Conservation (phyloP, 768 basidiomycete genomes). For the Leccinum pellstonianum region DNA sequence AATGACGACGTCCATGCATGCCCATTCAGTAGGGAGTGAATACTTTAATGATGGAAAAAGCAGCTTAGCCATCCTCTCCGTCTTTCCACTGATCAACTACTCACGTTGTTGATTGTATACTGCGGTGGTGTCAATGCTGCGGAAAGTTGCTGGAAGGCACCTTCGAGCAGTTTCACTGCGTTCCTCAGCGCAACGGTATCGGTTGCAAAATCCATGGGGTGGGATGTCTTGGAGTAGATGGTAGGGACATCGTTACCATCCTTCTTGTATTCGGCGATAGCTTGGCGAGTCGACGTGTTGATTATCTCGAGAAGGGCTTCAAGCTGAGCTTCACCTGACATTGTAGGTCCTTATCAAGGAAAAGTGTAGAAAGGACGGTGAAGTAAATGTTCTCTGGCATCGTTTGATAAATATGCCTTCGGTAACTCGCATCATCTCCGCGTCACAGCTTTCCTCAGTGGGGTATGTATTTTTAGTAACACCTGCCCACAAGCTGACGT, state of each 20-base stretch:
- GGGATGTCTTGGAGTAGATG: slow-evolving; percentile 20
- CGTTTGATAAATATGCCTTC: too few species aligned
- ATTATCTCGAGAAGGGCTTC: slow-evolving; percentile 26
- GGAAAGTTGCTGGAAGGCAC: slow-evolving; percentile 27
- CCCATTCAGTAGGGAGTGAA: slow-evolving; percentile 27
- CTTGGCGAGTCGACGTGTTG: slow-evolving; percentile 26
- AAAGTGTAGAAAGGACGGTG: background rate
- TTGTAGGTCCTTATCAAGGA: background rate
- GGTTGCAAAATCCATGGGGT: slow-evolving; percentile 22
- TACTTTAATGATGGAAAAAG: slow-evolving; percentile 4
- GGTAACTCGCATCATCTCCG: too few species aligned
- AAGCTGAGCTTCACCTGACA: slow-evolving; percentile 20
- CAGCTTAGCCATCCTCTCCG: background rate
- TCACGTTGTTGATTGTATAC: slow-evolving; percentile 24
- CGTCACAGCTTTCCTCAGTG: too few species aligned
- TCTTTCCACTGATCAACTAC: background rate
- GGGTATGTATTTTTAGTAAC: too few species aligned
- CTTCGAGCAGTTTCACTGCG: slow-evolving; percentile 26
- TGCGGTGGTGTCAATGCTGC: slow-evolving; percentile 28
- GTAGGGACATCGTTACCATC: slow-evolving; percentile 22
- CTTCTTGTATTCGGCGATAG: slow-evolving; percentile 28
- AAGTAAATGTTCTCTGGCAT: background rate
- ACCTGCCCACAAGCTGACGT: too few species aligned
- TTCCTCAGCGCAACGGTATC: slow-evolving; percentile 25
- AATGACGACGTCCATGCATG: slow-evolving; percentile 24